These are phyloP conservation scores for Achlya hypogyna DNA, from an alignment of 352 stramenopile species.

Conservation along the genomic window DNA sequence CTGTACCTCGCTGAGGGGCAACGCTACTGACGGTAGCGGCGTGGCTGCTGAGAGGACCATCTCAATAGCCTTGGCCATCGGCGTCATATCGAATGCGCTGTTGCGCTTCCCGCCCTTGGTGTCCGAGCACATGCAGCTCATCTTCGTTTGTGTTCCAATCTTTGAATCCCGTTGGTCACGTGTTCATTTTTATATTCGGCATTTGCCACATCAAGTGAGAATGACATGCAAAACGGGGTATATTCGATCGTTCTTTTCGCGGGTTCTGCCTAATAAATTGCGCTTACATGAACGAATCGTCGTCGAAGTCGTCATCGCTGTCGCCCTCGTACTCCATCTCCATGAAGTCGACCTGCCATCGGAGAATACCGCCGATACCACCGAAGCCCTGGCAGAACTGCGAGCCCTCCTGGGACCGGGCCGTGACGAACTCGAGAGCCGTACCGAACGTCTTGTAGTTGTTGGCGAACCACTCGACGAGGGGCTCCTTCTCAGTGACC, in stretches of 20 bases:
- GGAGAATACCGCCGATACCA: slow-evolving; percentile 97
- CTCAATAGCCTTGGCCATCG: slow-evolving; percentile 41
- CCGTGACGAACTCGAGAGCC: slow-evolving; percentile 98
- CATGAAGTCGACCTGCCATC: slow-evolving; percentile 99
- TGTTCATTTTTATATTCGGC: too few relatives aligned
- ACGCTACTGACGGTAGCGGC: slow-evolving; percentile 29
- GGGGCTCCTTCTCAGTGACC: slow-evolving; percentile 91
- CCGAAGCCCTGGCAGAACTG: slow-evolving; percentile 99
- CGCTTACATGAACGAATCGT: slow-evolving; percentile 60
- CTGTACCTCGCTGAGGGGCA: slow-evolving; percentile 26
- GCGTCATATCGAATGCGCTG: slow-evolving; percentile 70
- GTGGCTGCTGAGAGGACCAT: slow-evolving; percentile 38
- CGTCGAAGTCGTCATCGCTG: slow-evolving; percentile 76
- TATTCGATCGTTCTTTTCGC: too few relatives aligned
- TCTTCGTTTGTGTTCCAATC: background rate
- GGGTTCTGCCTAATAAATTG: slow-evolving; percentile 14
- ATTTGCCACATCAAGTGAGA: too few relatives aligned
- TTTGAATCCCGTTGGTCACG: too few relatives aligned
- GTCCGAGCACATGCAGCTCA: slow-evolving; percentile 20
- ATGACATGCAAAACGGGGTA: too few relatives aligned
- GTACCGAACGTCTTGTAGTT: slow-evolving; percentile 99
- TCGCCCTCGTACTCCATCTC: slow-evolving; percentile 90
- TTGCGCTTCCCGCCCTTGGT: slow-evolving; percentile 29
- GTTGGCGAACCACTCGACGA: slow-evolving; percentile 99
- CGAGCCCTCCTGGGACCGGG: slow-evolving; percentile 95